A percentile compares a stretch with the other conserved stretches of the same genome.
Evolutionary conservation across 805 yeast species (phyloP).

Genomic region (Ogataea minuta): DNA sequence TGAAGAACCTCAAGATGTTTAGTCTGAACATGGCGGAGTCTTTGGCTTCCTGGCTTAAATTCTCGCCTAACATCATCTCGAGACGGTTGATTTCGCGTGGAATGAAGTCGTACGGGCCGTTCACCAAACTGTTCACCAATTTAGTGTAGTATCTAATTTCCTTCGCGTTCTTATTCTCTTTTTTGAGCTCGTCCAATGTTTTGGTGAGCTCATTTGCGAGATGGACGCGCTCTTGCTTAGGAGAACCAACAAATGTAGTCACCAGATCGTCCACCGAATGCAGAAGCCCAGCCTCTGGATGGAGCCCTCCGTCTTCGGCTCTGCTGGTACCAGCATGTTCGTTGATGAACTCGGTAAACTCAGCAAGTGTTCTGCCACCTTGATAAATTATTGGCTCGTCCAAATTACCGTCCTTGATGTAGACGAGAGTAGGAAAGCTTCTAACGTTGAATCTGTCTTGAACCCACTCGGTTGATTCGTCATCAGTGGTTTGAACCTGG

Average conservation of each 20-base stretch:
- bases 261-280: constrained; percentile 33
- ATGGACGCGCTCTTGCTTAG: constrained; percentile 27
- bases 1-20: constrained; percentile 45
- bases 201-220: constrained; percentile 36
- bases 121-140: constrained; percentile 42
- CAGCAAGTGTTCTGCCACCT: constrained; percentile 45
- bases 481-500: constrained; percentile 46
- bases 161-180: constrained; percentile 18
- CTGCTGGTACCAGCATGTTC: constrained; percentile 40
- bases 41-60: constrained; percentile 39
- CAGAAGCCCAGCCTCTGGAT: constrained; percentile 40
- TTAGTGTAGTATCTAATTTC: constrained; percentile 48
- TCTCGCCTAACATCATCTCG: constrained; percentile 38
- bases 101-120: constrained; percentile 45
- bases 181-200: constrained; percentile 35
- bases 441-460: constrained; percentile 41
- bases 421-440: constrained; percentile 55
- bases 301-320: constrained; percentile 40
- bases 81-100: constrained; percentile 47
- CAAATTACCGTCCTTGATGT: constrained; percentile 41
- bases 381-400: constrained; percentile 33
- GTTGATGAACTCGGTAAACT: constrained; percentile 51
- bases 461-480: constrained; percentile 42
- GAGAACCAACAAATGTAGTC: constrained; percentile 31
- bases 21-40: constrained; percentile 53